These are phyloP conservation scores for Lipomyces yarrowii DNA, from an alignment of 1,139 yeast species.

Conservation along the genomic window DNA sequence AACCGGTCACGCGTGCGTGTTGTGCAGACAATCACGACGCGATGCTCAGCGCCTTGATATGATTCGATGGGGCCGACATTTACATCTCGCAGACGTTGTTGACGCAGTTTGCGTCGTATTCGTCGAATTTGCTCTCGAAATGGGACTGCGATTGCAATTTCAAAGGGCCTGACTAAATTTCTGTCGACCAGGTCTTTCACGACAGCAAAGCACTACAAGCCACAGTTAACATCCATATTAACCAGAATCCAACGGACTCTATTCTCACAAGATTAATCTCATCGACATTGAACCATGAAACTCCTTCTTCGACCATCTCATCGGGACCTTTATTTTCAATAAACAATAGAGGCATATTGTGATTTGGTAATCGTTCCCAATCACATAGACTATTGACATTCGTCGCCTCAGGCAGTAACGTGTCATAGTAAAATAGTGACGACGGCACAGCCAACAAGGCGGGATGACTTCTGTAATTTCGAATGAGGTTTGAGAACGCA, in stretches of 20 bases:
- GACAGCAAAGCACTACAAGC: conserved; percentile 8
- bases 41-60: conserved; percentile 34
- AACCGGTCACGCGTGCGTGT: conserved; percentile 32
- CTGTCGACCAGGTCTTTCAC: conserved; percentile 13
- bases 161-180: conserved; percentile 21
- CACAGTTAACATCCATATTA: background rate
- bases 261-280: conserved; percentile 24
- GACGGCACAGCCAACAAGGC: conserved; percentile 32
- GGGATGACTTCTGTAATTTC: conserved; percentile 33
- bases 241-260: background rate
- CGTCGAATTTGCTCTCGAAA: conserved; percentile 32
- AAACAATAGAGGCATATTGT: conserved; percentile 27
- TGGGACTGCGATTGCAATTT: conserved; percentile 33
- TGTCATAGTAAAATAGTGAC: conserved; percentile 30
- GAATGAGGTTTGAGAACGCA: conserved; percentile 29
- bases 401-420: conserved; percentile 29
- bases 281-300: conserved; percentile 29
- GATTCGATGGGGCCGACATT: conserved; percentile 33
- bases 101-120: conserved; percentile 26
- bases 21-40: conserved; percentile 32
- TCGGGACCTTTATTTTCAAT: conserved; percentile 27
- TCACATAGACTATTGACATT: conserved; percentile 20
- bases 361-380: conserved; percentile 21
- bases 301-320: conserved; percentile 31
- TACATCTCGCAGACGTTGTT: conserved; percentile 25